These are phyloP conservation scores for Diospyros kaki DNA, from an alignment of 148 eudicot species.

Conservation along the genomic window DNA sequence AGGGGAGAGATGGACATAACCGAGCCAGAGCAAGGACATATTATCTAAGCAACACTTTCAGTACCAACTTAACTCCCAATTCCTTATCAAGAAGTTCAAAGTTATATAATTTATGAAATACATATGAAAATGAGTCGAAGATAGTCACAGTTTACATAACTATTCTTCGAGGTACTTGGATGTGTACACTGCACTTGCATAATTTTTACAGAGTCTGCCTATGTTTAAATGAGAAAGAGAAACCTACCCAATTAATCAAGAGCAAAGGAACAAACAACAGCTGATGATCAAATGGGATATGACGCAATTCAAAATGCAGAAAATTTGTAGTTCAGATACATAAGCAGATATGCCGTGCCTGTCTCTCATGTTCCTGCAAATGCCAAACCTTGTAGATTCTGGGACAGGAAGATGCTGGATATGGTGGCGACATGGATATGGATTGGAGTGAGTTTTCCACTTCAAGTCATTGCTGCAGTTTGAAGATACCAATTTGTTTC, in stretches of 20 bases:
- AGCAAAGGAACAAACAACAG: background rate
- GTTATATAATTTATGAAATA: too few relatives aligned
- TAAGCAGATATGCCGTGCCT: background rate
- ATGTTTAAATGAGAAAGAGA: background rate
- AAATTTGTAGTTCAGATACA: background rate
- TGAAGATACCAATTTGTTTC: background rate
- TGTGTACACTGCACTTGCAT: too few relatives aligned
- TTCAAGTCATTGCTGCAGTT: background rate
- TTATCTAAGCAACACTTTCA: too few relatives aligned
- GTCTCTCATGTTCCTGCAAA: slow-evolving; percentile 5
- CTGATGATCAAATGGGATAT: background rate
- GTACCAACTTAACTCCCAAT: too few relatives aligned
- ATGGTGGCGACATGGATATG: background rate
- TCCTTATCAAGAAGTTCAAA: too few relatives aligned
- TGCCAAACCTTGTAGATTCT: slow-evolving; percentile 11
- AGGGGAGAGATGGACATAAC: too few relatives aligned
- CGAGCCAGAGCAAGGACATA: too few relatives aligned
- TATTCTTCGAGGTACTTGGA: too few relatives aligned
- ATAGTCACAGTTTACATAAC: too few relatives aligned
- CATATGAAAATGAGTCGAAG: too few relatives aligned
- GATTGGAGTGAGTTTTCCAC: background rate
- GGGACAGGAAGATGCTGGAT: background rate
- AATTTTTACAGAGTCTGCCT: too few relatives aligned
- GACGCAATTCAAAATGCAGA: background rate
- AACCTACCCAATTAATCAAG: background rate